Percentiles rank a stretch among this genome's conserved stretches.
Conservation (phyloP, 139 green algal genomes). For the Chlamydomonas applanata region DNA sequence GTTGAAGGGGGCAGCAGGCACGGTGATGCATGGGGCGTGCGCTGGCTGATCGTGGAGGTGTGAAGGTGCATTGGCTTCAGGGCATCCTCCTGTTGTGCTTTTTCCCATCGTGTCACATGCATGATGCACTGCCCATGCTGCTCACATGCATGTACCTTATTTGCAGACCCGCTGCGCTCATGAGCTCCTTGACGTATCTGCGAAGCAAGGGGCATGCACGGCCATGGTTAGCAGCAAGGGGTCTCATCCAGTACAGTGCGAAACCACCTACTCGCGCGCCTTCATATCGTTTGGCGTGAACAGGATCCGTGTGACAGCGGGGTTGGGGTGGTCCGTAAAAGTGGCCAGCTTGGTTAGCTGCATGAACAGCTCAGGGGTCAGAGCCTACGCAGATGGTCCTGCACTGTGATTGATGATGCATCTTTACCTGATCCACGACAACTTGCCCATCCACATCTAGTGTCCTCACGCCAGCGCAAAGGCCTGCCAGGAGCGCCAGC, state of each 20-base stretch:
- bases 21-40: too few species aligned
- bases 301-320: conserved; percentile 89
- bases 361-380: neutral
- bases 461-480: neutral
- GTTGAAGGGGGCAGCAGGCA: too few species aligned
- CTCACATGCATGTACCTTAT: conserved; percentile 30
- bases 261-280: conserved; percentile 48
- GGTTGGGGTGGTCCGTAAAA: conserved; percentile 76
- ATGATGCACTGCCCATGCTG: neutral
- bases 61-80: too few species aligned
- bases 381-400: too few species aligned
- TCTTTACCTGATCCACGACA: conserved; percentile 5
- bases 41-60: too few species aligned
- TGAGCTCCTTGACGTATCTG: conserved; percentile 85
- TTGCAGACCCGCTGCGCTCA: conserved; percentile 57
- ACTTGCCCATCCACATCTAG: conserved; percentile 1
- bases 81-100: too few species aligned
- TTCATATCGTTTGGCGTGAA: conserved; percentile 85
- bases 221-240: too few species aligned
- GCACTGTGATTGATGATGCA: neutral
- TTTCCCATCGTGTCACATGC: too few species aligned
- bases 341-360: conserved; percentile 76
- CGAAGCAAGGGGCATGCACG: too few species aligned
- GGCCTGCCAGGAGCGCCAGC: neutral
- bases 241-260: too few species aligned